These are phyloP conservation scores for Stentor roeselii DNA, from an alignment of 73 alveolate genomes.

Conservation along the genomic window DNA sequence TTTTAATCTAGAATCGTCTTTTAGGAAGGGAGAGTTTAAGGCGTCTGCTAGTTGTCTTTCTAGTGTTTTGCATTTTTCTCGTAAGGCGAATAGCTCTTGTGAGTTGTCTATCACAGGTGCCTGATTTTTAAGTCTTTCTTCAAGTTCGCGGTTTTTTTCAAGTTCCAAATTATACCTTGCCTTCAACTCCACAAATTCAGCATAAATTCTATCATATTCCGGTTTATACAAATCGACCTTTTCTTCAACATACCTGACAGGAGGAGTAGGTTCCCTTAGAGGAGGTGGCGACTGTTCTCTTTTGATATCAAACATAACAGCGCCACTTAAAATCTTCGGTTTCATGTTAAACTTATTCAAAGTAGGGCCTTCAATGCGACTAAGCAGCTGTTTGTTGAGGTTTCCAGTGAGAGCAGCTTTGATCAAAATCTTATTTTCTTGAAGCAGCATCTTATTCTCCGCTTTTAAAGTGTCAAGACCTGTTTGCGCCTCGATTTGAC, in stretches of 20 bases:
- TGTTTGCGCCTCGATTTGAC: neutral
- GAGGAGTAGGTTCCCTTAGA: neutral
- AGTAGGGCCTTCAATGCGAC: neutral
- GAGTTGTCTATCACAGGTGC: conserved; percentile 14
- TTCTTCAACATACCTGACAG: neutral
- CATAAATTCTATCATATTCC: neutral
- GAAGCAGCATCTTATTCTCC: neutral
- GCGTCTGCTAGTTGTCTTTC: conserved; percentile 29
- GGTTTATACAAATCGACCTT: neutral
- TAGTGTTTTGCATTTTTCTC: conserved; percentile 17
- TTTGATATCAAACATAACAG: neutral
- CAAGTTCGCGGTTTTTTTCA: conserved; percentile 5
- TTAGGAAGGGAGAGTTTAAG: conserved; percentile 33
- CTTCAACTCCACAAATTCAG: neutral
- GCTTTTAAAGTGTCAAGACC: neutral
- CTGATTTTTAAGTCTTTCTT: neutral
- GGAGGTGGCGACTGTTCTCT: neutral
- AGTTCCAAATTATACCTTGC: neutral
- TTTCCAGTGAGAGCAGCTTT: neutral
- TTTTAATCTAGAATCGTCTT: conserved; percentile 42
- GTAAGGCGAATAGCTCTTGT: conserved; percentile 22
- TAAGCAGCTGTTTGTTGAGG: neutral
- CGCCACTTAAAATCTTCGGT: neutral
- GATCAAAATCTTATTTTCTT: neutral
- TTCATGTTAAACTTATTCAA: neutral